phyloP scores from a whole-genome alignment of 2,329 filamentous ascomycete species.

The Knufia petricola region DNA sequence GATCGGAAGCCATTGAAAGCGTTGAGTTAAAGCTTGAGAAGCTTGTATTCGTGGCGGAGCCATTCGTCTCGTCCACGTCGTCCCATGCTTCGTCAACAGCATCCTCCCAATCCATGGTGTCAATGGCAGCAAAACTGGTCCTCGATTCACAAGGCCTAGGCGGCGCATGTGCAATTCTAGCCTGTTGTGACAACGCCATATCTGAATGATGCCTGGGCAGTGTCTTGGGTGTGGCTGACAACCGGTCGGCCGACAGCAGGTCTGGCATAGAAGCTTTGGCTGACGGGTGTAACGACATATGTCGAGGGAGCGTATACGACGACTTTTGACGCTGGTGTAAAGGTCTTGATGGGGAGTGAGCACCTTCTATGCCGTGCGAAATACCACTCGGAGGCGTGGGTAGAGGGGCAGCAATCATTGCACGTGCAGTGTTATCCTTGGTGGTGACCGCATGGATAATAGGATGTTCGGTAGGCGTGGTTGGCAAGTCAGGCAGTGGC shows the following conservation, averaged over 20 bases:
- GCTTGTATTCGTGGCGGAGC: not conserved
- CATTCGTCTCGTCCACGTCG: conserved; percentile 14
- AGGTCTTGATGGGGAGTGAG: not conserved
- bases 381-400: conserved; percentile 6
- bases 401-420: conserved; percentile 16
- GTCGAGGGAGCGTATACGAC: not conserved
- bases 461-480: not conserved
- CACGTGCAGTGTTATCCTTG: conserved; percentile 17
- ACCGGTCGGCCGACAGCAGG: not conserved
- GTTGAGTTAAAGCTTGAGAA: not conserved
- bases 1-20: not conserved
- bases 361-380: not conserved
- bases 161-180: not conserved
- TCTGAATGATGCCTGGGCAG: conserved; percentile 3
- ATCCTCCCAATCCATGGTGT: conserved; percentile 22
- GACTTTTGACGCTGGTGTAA: conserved; percentile 6
- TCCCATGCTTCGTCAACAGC: conserved; percentile 23
- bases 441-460: conserved; percentile 23
- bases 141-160: conserved; percentile 11
- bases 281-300: not conserved
- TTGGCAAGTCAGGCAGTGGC: conserved; percentile 13
- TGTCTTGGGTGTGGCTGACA: not conserved
- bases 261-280: conserved; percentile 3
- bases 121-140: conserved; percentile 14
- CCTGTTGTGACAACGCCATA: conserved; percentile 4